Conservation (phyloP, 371 early-diverging fungal genomes). For the Actinomortierella ambigua region DNA sequence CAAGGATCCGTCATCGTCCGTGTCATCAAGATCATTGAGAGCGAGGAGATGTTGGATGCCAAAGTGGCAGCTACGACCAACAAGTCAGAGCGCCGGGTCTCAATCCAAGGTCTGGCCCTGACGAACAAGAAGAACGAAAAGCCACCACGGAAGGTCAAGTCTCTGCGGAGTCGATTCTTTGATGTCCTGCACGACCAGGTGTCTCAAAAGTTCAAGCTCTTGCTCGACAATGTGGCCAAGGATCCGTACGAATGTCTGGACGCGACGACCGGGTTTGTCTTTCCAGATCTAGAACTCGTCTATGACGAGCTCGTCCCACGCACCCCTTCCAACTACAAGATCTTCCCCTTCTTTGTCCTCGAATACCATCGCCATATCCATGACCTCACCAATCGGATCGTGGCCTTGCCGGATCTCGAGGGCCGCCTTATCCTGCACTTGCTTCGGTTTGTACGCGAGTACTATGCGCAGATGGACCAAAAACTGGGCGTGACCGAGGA, state of each 20-base stretch:
- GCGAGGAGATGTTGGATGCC: constrained; percentile 87
- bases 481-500: constrained; percentile 90
- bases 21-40: constrained; percentile 90
- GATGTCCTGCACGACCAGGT: constrained; percentile 77
- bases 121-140: constrained; percentile 62
- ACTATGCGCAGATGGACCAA: constrained; percentile 85
- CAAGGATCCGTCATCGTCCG: constrained; percentile 78
- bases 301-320: constrained; percentile 85
- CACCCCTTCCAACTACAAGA: constrained; percentile 90
- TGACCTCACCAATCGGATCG: constrained; percentile 73
- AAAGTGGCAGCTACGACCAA: constrained; percentile 63
- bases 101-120: constrained; percentile 43
- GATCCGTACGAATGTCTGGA: constrained; percentile 67
- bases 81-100: constrained; percentile 60
- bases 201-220: constrained; percentile 58
- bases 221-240: constrained; percentile 56
- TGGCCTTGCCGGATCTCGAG: constrained; percentile 70
- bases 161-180: constrained; percentile 78
- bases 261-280: constrained; percentile 75
- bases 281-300: constrained; percentile 87
- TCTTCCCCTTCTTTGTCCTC: constrained; percentile 89
- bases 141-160: constrained; percentile 69
- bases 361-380: constrained; percentile 94
- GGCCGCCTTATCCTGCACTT: constrained; percentile 81
- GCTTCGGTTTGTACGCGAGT: constrained; percentile 90